Evolutionary conservation across 108 stramenopile species (phyloP), one percentile per base, ranked within the genome.

Genomic region (Skeletonema costatum): DNA sequence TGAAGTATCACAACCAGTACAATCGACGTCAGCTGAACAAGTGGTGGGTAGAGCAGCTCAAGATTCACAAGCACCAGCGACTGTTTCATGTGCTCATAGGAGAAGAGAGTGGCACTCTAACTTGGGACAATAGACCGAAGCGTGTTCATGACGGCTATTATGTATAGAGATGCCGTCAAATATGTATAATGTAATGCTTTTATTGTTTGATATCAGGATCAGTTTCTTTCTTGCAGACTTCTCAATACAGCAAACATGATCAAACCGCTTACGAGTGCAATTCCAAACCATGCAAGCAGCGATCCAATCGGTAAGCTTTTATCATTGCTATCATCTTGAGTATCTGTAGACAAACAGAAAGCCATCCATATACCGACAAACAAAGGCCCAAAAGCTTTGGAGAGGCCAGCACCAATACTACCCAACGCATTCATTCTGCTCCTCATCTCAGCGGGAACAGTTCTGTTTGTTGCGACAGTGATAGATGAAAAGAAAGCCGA

Each of bases 1-100:
- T 95, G 3, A 88, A 90, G 65, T 74, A 73, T 21, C 77, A 92
- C 80, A 89, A 90, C 66, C 92, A 95, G 74, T 85, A 89, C 39
- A 90, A 95, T 59, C 86, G 94, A 63, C 74, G 76, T 30, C 51
- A 86, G 2, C 72, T 91, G 21, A 92, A 95, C 70, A 76, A 87
- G 35, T 95, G 94, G 94, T 95, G 94, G 94, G 78, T 83, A 41
- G 88, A 92, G 70, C 94, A 92, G 64, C 63, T 95, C 51, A 81
- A 89, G 65, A 59, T 67, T 44, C 85, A 83, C 36, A 90, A 90
- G 16, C 70, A 85, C 9, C 92, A 95, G 64, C 84, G 91, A 31
- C 16, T 88, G 4, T 70, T 91, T 61, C 64, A 81, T 19, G 81
- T 95, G 64, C 68, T 93, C 51, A 88, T 90, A n/a, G 94, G 94